phyloP scores from a whole-genome alignment of 106 monocot species.

The Agapanthus africanus region DNA sequence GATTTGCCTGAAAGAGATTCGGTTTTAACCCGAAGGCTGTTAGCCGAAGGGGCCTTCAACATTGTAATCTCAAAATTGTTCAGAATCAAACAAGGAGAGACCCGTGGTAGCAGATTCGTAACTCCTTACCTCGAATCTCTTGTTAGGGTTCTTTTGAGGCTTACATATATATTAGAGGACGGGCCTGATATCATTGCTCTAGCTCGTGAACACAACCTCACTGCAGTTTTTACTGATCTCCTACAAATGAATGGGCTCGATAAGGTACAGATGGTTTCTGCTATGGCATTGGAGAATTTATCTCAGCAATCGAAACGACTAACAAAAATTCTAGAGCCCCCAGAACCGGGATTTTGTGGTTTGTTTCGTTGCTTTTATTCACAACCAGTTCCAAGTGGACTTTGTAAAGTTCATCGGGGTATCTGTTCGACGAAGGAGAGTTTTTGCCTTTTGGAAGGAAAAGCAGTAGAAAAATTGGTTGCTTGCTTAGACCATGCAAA shows the following conservation, averaged over 20 bases:
- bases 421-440: conserved; percentile 63
- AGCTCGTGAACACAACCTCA: conserved; percentile 52
- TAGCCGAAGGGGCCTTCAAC: conserved; percentile 60
- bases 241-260: conserved; percentile 75
- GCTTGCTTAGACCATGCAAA: conserved; percentile 76
- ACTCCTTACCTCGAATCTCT: conserved; percentile 69
- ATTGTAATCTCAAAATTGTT: conserved; percentile 44
- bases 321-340: conserved; percentile 29
- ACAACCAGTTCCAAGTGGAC: conserved; percentile 20
- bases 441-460: conserved; percentile 82
- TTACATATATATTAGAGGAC: conserved; percentile 57
- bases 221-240: conserved; percentile 55
- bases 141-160: conserved; percentile 53
- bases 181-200: conserved; percentile 36
- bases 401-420: conserved; percentile 65
- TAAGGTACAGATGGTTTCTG: conserved; percentile 63
- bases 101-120: conserved; percentile 52
- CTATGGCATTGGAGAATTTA: conserved; percentile 74
- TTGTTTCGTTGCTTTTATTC: conserved; percentile 43
- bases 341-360: conserved; percentile 30
- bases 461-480: conserved; percentile 64
- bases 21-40: conserved; percentile 53
- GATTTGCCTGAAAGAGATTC: conserved; percentile 67
- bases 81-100: conserved; percentile 43
- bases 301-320: conserved; percentile 58